A percentile compares a stretch with the other conserved stretches of the same genome.
Conservation (phyloP, 331 rosid species). For the Quercus phellos region DNA sequence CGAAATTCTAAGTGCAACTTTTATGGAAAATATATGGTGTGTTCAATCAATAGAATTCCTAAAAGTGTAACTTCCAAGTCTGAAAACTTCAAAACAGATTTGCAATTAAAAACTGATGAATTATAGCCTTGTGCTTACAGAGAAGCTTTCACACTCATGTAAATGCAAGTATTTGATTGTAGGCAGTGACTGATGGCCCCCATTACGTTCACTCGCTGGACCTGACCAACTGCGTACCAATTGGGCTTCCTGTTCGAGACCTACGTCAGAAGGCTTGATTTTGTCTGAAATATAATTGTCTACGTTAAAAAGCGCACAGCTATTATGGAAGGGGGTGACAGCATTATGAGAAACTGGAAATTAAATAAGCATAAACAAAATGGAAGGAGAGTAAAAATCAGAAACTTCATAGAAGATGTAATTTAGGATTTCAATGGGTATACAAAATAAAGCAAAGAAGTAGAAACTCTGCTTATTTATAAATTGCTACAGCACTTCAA, state of each 20-base stretch:
- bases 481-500: background rate
- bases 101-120: background rate
- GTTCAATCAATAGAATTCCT: background rate
- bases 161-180: constrained; percentile 89
- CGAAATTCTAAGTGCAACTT: background rate
- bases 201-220: constrained; percentile 49
- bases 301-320: constrained; percentile 22
- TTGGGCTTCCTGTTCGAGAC: constrained; percentile 95
- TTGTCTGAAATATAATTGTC: constrained; percentile 57
- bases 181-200: constrained; percentile 55
- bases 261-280: constrained; percentile 92
- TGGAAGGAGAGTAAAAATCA: background rate
- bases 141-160: constrained; percentile 72
- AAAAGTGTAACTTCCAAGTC: constrained; percentile 17
- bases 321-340: background rate
- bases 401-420: background rate
- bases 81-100: background rate
- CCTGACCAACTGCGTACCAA: constrained; percentile 74
- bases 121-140: constrained; percentile 48
- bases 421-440: background rate
- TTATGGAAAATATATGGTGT: constrained; percentile 11
- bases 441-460: background rate
- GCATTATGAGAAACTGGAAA: background rate
- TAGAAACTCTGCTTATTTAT: background rate
- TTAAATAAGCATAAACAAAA: background rate